Conservation (phyloP, 768 basidiomycete species). For the Naganishia onofrii region DNA sequence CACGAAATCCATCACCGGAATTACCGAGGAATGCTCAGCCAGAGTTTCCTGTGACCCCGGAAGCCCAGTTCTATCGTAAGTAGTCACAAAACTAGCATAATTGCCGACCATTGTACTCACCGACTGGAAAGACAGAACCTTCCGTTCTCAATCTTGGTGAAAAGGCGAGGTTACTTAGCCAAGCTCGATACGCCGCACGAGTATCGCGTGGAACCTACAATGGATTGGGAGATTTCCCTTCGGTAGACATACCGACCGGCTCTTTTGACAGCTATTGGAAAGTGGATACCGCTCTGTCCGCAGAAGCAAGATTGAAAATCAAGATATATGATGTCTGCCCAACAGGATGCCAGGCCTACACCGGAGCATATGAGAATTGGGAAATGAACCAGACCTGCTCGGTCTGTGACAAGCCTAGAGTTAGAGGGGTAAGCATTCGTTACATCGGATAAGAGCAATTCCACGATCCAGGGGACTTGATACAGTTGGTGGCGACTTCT, state of each 20-base stretch:
- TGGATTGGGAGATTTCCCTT: background rate
- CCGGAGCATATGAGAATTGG: background rate
- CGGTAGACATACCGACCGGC: background rate
- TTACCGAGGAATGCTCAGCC: too few species aligned
- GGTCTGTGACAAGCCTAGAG: background rate
- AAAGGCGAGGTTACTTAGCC: background rate
- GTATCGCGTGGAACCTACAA: background rate
- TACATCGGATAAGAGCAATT: background rate
- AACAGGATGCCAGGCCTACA: slow-evolving; percentile 3
- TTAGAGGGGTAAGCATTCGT: background rate
- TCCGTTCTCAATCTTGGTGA: background rate
- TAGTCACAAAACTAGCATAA: too few species aligned
- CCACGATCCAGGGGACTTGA: background rate
- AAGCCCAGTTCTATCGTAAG: too few species aligned
- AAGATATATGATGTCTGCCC: background rate
- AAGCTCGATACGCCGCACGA: background rate
- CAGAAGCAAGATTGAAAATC: background rate
- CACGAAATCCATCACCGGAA: too few species aligned
- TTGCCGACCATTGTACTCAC: background rate
- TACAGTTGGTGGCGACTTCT: background rate
- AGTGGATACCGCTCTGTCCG: background rate
- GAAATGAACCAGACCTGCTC: background rate
- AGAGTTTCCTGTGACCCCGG: too few species aligned
- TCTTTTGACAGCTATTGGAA: background rate
- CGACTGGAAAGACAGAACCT: background rate